These are phyloP conservation scores for Phytophthora megakarya DNA, from an alignment of 352 stramenopile species.

Conservation along the genomic window DNA sequence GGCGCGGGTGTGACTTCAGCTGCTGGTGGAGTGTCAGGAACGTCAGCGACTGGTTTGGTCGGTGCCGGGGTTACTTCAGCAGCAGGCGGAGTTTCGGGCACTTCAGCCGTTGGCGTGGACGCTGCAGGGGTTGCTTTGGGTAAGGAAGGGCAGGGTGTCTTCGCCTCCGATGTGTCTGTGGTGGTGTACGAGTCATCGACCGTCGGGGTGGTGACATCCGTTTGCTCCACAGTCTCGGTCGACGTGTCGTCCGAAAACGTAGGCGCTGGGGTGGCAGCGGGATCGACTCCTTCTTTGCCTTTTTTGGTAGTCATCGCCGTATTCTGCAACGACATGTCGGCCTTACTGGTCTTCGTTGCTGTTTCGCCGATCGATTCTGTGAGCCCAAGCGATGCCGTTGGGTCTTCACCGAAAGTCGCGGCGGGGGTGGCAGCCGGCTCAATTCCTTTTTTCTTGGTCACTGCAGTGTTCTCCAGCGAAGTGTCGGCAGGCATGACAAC, in stretches of 20 bases:
- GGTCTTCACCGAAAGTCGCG: conserved; percentile 22
- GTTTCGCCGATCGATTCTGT: conserved; percentile 12
- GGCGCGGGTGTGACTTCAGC: too few species aligned
- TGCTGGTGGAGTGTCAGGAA: too few species aligned
- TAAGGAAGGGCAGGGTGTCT: conserved; percentile 24
- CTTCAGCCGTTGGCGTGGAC: not conserved
- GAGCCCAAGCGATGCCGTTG: conserved; percentile 4
- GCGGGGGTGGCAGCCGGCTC: conserved; percentile 9
- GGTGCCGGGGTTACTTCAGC: conserved; percentile 5
- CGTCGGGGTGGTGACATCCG: conserved; percentile 23
- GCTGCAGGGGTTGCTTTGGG: conserved; percentile 9
- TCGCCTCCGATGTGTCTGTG: conserved; percentile 21
- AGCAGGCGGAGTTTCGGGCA: not conserved
- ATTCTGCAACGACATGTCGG: conserved; percentile 15
- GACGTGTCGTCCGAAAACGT: conserved; percentile 25
- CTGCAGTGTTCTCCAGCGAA: conserved; percentile 20
- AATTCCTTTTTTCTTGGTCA: conserved; percentile 27
- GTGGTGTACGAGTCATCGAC: conserved; percentile 22
- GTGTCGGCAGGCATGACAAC: conserved; percentile 28
- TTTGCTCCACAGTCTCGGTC: conserved; percentile 23
- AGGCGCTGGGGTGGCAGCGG: conserved; percentile 23
- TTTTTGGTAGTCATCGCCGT: conserved; percentile 19
- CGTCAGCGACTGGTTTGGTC: not conserved
- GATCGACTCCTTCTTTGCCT: conserved; percentile 14
- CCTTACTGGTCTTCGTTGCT: conserved; percentile 13